A percentile compares a stretch with the other conserved stretches of the same genome.
Evolutionary conservation across 257 asterid species (phyloP).

Genomic region (Catharanthus roseus): DNA sequence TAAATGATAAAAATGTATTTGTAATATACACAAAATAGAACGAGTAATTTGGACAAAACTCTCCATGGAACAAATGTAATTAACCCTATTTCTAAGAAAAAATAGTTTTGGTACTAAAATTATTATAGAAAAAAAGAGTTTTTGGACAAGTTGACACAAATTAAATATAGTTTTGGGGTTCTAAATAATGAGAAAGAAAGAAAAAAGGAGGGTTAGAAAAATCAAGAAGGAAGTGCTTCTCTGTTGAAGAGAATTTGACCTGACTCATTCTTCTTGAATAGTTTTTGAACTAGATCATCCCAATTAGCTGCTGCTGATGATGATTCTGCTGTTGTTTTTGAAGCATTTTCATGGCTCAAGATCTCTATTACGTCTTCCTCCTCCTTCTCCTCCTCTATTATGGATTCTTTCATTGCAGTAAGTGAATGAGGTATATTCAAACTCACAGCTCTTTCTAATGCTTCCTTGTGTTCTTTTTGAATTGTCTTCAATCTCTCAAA

Average conservation of each 20-base stretch:
- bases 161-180: no score
- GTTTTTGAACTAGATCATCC: conserved; percentile 56
- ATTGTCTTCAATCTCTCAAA: conserved; percentile 55
- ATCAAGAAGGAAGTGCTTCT: conserved; percentile 11
- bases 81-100: no score
- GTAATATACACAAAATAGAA: no score
- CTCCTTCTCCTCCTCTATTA: no score
- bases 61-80: no score
- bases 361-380: conserved; percentile 14
- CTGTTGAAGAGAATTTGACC: conserved; percentile 36
- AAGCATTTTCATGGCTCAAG: conserved; percentile 13
- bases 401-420: conserved; percentile 27
- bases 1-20: no score
- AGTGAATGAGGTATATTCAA: conserved; percentile 76
- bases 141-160: no score
- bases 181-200: no score
- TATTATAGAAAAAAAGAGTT: no score
- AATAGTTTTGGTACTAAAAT: no score
- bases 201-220: no score
- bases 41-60: no score
- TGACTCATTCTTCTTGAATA: conserved; percentile 47
- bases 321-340: conserved; percentile 13
- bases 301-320: conserved; percentile 47
- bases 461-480: conserved; percentile 87
- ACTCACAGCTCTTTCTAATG: conserved; percentile 80